phyloP scores from a whole-genome alignment of 202 grass and related monocot species.

The Eragrostis tef region DNA sequence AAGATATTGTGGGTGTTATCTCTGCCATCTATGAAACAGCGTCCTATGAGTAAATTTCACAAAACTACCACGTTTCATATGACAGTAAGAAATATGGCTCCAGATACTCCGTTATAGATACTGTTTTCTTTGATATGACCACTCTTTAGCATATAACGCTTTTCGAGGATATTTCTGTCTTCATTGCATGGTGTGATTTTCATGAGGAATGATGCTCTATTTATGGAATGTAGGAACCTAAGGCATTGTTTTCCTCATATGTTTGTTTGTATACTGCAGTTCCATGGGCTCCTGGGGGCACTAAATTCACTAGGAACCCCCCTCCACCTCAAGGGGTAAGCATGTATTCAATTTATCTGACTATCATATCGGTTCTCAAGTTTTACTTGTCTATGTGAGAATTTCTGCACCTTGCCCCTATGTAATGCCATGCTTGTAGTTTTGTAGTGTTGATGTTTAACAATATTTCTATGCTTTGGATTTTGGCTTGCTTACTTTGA shows the following conservation, averaged over 20 bases:
- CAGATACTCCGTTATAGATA: neutral
- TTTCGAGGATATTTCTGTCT: neutral
- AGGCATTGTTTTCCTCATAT: constrained; percentile 31
- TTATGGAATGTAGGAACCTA: neutral
- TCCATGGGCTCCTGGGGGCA: constrained; percentile 87
- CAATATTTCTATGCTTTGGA: neutral
- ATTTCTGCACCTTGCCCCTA: neutral
- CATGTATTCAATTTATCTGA: constrained; percentile 30
- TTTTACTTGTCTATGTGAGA: neutral
- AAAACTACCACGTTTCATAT: too few species aligned
- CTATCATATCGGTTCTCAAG: neutral
- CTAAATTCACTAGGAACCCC: constrained; percentile 86
- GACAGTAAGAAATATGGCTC: neutral
- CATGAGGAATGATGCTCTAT: neutral
- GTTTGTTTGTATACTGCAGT: constrained; percentile 57
- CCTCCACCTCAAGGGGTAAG: constrained; percentile 94
- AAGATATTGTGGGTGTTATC: neutral
- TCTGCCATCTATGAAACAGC: neutral
- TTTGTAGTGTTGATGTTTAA: constrained; percentile 18
- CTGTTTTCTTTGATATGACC: constrained; percentile 17
- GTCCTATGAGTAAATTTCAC: neutral
- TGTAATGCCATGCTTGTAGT: constrained; percentile 5
- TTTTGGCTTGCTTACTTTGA: neutral
- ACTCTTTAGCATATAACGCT: neutral
- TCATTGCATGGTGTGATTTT: neutral